Evolutionary conservation across 805 yeast species (phyloP), one percentile per base, ranked within the genome.

Genomic region (Yarrowia keelungensis): DNA sequence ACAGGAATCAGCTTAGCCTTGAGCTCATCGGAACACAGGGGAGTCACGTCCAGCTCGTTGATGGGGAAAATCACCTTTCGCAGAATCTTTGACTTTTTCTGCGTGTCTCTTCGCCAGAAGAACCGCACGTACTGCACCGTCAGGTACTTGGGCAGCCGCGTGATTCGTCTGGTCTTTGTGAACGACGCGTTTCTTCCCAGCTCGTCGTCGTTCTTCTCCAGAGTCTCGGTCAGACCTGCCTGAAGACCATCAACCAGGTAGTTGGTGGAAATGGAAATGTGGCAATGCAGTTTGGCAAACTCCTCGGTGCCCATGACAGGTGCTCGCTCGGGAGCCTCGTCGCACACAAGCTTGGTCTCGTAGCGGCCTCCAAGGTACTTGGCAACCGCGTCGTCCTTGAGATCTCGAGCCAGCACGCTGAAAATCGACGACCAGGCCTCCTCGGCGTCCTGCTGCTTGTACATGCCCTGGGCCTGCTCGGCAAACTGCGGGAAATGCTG

Each of bases 391-490:
- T 66, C 50, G 12, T 77, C 78, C 59, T 71, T 69, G 84, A 82
- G 12, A 82, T 83, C 26, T 78, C 70, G 74, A 45, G 83, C 77
- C 70, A 91, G 77, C 41, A 83, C 79, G 43, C 81, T 79, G 71
- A 93, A 79, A 64, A 95, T 83, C 77, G 90, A 94, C 8, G 97
- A 89, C 79, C 87, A 92, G 16, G 94, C 90, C 77, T 95, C 99
- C 80, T 95, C 99, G 0, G 99, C 99, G 81, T 95, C 99, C 80
- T 95, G 99, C 80, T 95, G 99, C 78, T 91, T 92, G 76, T 85
- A 90, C 69, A 84, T 80, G 0, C 98, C 98, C 51, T 81, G 79
- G 64, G 82, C 81, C 59, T 75, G 78, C 76, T 94, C 98, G 51
- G 89, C 90, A 79, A 95, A 95, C 79, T 95, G 98, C 1, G 98